Evolutionary conservation across 305 asterid species (phyloP).

Genomic region (Fraxinus baroniana): DNA sequence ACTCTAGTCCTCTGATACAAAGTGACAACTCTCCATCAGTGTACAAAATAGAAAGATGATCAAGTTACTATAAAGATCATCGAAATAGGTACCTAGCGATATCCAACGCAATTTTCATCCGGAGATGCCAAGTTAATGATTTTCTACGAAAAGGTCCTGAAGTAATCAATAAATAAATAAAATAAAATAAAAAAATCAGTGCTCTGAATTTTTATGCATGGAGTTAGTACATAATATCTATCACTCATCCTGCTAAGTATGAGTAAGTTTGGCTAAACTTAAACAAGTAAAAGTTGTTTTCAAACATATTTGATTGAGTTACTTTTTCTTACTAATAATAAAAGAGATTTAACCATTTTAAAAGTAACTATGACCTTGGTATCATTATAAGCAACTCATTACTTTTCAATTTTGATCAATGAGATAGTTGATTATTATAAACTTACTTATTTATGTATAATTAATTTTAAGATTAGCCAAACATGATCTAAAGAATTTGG

Average conservation of each 20-base stretch:
- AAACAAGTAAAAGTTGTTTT: neutral
- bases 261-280: neutral
- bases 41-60: neutral
- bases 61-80: neutral
- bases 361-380: neutral
- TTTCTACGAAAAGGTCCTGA: slow-evolving; percentile 65
- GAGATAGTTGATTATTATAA: neutral
- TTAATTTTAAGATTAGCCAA: neutral
- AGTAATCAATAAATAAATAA: neutral
- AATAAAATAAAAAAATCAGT: neutral
- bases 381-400: neutral
- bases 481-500: neutral
- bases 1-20: slow-evolving; percentile 71
- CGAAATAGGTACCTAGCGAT: slow-evolving; percentile 63
- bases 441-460: neutral
- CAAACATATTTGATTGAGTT: neutral
- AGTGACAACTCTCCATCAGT: neutral
- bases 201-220: neutral
- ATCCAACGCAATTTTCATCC: slow-evolving; percentile 92
- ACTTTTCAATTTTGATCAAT: neutral
- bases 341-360: neutral
- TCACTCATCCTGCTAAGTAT: neutral
- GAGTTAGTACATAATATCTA: neutral
- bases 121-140: slow-evolving; percentile 71
- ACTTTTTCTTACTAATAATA: neutral